Percentiles rank a stretch among this genome's conserved stretches.
Conservation (phyloP, 345 rosid genomes). For the Eucalyptus sp. region DNA sequence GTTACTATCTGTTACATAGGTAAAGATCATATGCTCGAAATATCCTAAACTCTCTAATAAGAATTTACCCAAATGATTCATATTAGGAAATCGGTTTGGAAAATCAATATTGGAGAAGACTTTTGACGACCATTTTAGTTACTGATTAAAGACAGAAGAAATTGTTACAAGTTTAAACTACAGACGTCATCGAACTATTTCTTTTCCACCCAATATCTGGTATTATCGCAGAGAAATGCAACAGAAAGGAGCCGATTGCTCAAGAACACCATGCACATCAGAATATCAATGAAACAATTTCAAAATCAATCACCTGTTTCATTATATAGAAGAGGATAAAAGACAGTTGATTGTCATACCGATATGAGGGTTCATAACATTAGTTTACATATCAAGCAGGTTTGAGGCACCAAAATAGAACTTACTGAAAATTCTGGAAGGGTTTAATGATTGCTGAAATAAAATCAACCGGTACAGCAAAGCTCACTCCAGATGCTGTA, state of each 20-base stretch:
- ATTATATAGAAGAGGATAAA: too few species aligned
- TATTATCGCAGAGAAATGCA: not conserved
- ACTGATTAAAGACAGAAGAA: not conserved
- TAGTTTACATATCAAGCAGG: not conserved
- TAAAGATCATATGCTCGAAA: not conserved
- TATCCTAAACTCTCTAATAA: not conserved
- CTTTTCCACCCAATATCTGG: not conserved
- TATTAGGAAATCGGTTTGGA: not conserved
- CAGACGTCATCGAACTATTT: not conserved
- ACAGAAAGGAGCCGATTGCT: not conserved
- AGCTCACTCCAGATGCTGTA: slow-evolving; percentile 67
- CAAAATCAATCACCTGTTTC: not conserved
- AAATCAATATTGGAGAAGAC: not conserved
- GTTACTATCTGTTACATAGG: not conserved
- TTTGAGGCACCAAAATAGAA: not conserved
- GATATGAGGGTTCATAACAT: not conserved
- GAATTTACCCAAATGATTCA: not conserved
- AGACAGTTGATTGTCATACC: not conserved
- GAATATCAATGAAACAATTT: not conserved
- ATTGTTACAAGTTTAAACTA: not conserved
- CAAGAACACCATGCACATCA: not conserved
- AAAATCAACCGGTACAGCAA: slow-evolving; percentile 70
- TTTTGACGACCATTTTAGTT: not conserved
- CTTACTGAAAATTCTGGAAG: not conserved
- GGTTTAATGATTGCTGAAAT: not conserved